These are phyloP conservation scores for Nemophila menziesii DNA, from an alignment of 257 asterid genomes.

Conservation along the genomic window DNA sequence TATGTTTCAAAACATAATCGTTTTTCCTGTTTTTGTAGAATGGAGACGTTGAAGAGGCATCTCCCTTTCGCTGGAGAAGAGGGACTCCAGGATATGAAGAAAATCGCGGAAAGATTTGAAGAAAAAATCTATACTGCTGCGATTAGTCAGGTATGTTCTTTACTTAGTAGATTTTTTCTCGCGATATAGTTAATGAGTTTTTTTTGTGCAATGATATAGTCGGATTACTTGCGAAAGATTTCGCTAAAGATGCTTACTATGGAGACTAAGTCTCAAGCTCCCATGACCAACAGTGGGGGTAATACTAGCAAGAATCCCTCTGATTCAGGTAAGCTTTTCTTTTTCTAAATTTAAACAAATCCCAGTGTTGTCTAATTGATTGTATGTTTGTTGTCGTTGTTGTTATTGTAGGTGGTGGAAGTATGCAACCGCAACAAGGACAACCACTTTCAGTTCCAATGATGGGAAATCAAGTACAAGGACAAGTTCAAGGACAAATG, in stretches of 20 bases:
- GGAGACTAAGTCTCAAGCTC: slow-evolving; percentile 68
- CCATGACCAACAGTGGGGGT: slow-evolving; percentile 39
- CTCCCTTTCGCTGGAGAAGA: slow-evolving; percentile 82
- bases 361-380: too few relatives aligned
- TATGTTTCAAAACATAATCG: too few relatives aligned
- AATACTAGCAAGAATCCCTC: slow-evolving; percentile 44
- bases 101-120: slow-evolving; percentile 79
- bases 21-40: too few relatives aligned
- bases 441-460: too few relatives aligned
- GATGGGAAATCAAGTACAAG: too few relatives aligned
- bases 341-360: too few relatives aligned
- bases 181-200: not conserved
- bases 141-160: slow-evolving; percentile 58
- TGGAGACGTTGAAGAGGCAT: slow-evolving; percentile 84
- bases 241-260: slow-evolving; percentile 75
- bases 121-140: slow-evolving; percentile 74
- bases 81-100: slow-evolving; percentile 67
- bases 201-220: slow-evolving; percentile 20
- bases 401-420: too few relatives aligned
- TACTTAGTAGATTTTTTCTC: too few relatives aligned
- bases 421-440: too few relatives aligned
- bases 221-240: slow-evolving; percentile 73
- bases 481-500: too few relatives aligned
- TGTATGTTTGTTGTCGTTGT: too few relatives aligned
- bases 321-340: slow-evolving; percentile 71